Evolutionary conservation across 495 filamentous ascomycete species (phyloP).

Genomic region (Tricharina praecox): DNA sequence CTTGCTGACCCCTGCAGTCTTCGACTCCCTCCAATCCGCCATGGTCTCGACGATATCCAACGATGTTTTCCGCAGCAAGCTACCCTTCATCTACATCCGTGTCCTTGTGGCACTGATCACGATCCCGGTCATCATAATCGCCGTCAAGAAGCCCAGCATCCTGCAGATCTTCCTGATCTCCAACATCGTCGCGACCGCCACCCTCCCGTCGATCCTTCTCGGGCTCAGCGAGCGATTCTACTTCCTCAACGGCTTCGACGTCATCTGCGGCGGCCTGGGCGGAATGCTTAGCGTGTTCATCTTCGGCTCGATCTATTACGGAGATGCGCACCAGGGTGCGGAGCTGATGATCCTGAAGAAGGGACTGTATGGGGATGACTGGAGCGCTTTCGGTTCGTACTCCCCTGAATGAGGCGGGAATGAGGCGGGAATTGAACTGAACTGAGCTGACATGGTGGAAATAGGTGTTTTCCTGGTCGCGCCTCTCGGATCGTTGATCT

Average conservation of each 20-base stretch:
- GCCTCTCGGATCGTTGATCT: conserved; percentile 52
- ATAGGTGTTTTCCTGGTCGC: conserved; percentile 55
- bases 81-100: conserved; percentile 53
- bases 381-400: conserved; percentile 60
- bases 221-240: conserved; percentile 37
- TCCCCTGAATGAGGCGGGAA: conserved; percentile 21
- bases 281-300: conserved; percentile 59
- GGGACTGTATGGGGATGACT: conserved; percentile 53
- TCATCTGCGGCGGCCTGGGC: conserved; percentile 51
- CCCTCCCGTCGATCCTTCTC: conserved; percentile 50
- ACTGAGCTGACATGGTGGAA: background rate
- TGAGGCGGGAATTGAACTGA: background rate
- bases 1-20: conserved; percentile 26
- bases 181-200: conserved; percentile 52
- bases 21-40: conserved; percentile 56
- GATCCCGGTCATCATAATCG: conserved; percentile 50
- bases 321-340: conserved; percentile 42
- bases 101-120: conserved; percentile 47
- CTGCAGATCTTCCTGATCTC: conserved; percentile 63
- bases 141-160: conserved; percentile 51
- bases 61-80: conserved; percentile 59
- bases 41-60: conserved; percentile 62
- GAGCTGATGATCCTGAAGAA: conserved; percentile 50
- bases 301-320: conserved; percentile 55
- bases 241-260: conserved; percentile 60